phyloP scores from a whole-genome alignment of 306 rosid genomes.

The Inga laurina region DNA sequence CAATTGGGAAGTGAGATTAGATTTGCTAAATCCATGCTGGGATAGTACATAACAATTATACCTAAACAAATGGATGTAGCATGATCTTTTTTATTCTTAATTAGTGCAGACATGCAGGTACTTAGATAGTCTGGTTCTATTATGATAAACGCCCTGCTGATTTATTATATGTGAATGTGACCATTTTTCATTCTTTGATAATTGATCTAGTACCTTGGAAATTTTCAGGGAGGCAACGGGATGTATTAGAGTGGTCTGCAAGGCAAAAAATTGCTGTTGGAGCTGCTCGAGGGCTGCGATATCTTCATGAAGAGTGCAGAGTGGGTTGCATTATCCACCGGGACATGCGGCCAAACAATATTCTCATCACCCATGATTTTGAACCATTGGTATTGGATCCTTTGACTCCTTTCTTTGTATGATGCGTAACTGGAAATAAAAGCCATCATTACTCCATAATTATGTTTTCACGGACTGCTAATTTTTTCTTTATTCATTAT shows the following conservation, averaged over 20 bases:
- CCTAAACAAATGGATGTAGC: no score
- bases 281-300: conserved; percentile 96
- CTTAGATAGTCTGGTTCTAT: conserved; percentile 2
- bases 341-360: conserved; percentile 98
- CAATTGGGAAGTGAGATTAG: background rate
- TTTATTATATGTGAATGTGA: background rate
- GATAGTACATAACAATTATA: background rate
- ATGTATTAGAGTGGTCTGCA: conserved; percentile 87
- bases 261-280: conserved; percentile 92
- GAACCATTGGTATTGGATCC: conserved; percentile 75
- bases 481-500: background rate
- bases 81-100: background rate
- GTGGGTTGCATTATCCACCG: conserved; percentile 99
- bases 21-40: background rate
- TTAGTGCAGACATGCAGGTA: background rate
- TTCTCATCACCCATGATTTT: conserved; percentile 98
- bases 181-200: conserved; percentile 27
- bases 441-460: background rate
- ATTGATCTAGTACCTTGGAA: conserved; percentile 22
- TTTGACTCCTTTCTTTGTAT: background rate
- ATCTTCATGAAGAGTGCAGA: conserved; percentile 98
- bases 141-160: background rate
- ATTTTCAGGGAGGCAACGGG: conserved; percentile 68
- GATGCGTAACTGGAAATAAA: background rate
- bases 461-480: background rate